Evolutionary conservation across 306 rosid species (phyloP), one percentile per base, ranked within the genome.

Genomic region (Trichosanthes cucumerina): DNA sequence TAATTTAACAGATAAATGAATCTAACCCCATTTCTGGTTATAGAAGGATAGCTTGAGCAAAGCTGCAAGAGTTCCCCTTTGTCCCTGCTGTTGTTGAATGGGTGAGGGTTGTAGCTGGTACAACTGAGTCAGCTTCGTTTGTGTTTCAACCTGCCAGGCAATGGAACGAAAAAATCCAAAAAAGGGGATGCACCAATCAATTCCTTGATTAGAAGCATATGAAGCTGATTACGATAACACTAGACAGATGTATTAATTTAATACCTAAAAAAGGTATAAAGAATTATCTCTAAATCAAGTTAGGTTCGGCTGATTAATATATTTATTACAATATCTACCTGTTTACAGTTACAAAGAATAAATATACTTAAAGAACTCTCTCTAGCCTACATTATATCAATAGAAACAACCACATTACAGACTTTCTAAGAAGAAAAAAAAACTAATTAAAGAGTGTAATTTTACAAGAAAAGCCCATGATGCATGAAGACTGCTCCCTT

Each of bases 291-390:
- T 9, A 50, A 74, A 74, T 31, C 78, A 52, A 74, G 63, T 74
- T 76, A 36, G 79, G 24, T 36, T 83, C 84, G 69, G 78, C 76
- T 79, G 54, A 84, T 84, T 46, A 52, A 79, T 83, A 59, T 63
- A 41, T 80, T 83, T 90, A 87, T 80, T 84, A n/a, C 75, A 84
- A 80, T 75, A 82, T 84, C 85, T 88, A 81, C 63, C 75, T 85
- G 96, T 84, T 87, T 90, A 91, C 93, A 90, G 85, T 91, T 79
- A 85, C 82, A 90, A 91, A 88, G 97, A 95, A 95, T 88, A 90
- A 78, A 76, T 87, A 82, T 85, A 83, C 53, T 82, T 86, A 81
- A 88, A 80, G 84, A 87, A 79, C 88, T 82, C 81, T 81, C 84
- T 80, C 97, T 95, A 88, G 68, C 90, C 92, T 91, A 90, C 71